Base-by-base conservation (phyloP, 257 asterid genomes). In the Nicotiana benthamiana region DNA sequence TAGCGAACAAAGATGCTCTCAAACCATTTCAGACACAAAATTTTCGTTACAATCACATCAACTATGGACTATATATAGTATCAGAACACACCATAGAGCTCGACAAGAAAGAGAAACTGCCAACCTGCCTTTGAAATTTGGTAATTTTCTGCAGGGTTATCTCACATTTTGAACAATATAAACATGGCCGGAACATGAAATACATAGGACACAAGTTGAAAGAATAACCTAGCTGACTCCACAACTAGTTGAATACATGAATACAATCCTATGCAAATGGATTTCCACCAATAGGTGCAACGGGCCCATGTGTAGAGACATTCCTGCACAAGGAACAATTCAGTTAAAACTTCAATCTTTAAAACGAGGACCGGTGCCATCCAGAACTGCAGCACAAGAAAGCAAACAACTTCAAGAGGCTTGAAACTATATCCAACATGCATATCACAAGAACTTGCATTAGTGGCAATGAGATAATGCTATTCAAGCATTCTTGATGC, bases 281-380 rank as follows among this genome's bases (percentile, higher is more conserved):
- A 74, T 93, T 92, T 80, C 96, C 95, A 64, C 93, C 93, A 61
- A 89, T 83, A 24, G 94, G 87, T 24, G 93, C 93, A 79, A 89
- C 90, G 40, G 88, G 91, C 79, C 96, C 97, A 80, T 88, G 90
- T 61, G 88, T 83, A 32, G 89, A 88, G 72, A 88, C 84, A 53
- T 77, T 91, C 92, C 98, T 93, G 91, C 90, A 89, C 79, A 26
- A 59, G 62, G 57, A 82, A 68, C 79, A 61, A 63, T 43, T 8
- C 30, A 15, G 30, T 57, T 13, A 56, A 56, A 13, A 22, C 72
- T 53, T n/a, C 4, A 22, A 54, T 60, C 36, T 64, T 68, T 59
- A 22, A 16, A 36, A 15, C 43, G 52, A 20, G 36, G 40, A 1
- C 0, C 12, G 22, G 10, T 67, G 26, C 53, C 63, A 26, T 40